phyloP scores from a whole-genome alignment of 495 filamentous ascomycete species.

The Beverwykella pulmonaria region DNA sequence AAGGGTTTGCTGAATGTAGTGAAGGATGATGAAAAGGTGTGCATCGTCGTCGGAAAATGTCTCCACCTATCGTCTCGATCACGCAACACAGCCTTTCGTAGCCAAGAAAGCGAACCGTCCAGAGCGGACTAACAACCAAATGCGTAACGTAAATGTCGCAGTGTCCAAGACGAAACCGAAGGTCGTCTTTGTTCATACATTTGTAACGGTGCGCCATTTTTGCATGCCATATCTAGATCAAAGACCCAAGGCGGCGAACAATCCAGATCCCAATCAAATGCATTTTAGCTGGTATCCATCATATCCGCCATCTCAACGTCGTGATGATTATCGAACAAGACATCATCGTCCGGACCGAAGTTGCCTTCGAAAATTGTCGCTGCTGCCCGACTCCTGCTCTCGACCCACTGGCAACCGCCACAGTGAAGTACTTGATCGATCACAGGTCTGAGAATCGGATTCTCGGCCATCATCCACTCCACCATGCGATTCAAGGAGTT shows the following conservation, averaged over 20 bases:
- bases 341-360: constrained; percentile 82
- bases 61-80: not conserved
- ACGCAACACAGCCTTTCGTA: not conserved
- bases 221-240: constrained; percentile 10
- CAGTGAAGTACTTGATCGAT: constrained; percentile 69
- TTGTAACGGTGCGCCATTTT: not conserved
- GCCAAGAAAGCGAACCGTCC: not conserved
- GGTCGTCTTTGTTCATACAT: not conserved
- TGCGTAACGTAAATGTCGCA: not conserved
- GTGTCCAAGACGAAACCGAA: not conserved
- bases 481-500: constrained; percentile 83
- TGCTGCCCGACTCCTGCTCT: constrained; percentile 70
- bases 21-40: no score
- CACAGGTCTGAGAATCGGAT: constrained; percentile 72
- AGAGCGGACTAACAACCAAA: not conserved
- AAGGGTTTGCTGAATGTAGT: no score
- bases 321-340: constrained; percentile 55
- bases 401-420: constrained; percentile 75
- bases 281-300: constrained; percentile 57
- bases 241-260: constrained; percentile 6
- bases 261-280: constrained; percentile 5
- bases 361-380: constrained; percentile 94
- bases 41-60: not conserved
- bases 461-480: constrained; percentile 80
- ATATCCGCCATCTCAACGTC: constrained; percentile 62